A percentile compares a stretch with the other conserved stretches of the same genome.
These are phyloP conservation scores for Pholiota conissans DNA, from an alignment of 768 basidiomycete species.

Conservation along the genomic window DNA sequence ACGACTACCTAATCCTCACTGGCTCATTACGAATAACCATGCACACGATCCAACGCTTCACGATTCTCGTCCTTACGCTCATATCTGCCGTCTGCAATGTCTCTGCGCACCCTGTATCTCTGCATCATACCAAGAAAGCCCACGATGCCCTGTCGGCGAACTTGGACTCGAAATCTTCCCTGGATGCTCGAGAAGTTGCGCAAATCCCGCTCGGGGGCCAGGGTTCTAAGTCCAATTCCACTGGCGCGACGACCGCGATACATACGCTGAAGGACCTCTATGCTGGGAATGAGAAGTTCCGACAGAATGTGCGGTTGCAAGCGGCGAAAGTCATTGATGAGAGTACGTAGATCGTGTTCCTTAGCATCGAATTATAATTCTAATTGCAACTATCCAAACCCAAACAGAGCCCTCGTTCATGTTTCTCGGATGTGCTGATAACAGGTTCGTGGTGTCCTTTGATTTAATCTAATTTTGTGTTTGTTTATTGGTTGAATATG, in stretches of 20 bases:
- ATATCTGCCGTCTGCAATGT: slow-evolving; percentile 6
- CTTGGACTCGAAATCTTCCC: not conserved
- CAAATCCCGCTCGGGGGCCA: slow-evolving; percentile 6
- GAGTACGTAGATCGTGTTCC: slow-evolving; percentile 16
- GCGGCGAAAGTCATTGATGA: slow-evolving; percentile 16
- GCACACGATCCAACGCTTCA: slow-evolving; percentile 4
- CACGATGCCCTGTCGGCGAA: too few species aligned
- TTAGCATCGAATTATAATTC: not conserved
- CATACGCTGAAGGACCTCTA: slow-evolving; percentile 24
- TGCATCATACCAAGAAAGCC: too few species aligned
- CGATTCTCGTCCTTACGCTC: slow-evolving; percentile 18
- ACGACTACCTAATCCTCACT: slow-evolving; percentile 1
- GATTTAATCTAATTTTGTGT: not conserved
- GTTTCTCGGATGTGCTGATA: slow-evolving; percentile 38
- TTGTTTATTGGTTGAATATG: not conserved
- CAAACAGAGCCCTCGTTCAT: slow-evolving; percentile 33
- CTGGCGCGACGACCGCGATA: not conserved
- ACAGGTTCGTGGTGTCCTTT: slow-evolving; percentile 21
- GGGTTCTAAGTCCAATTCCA: not conserved
- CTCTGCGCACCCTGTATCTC: slow-evolving; percentile 19
- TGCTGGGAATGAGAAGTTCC: slow-evolving; percentile 26
- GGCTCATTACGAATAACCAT: not conserved
- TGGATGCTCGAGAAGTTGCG: slow-evolving; percentile 2
- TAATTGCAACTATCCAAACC: not conserved
- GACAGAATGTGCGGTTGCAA: slow-evolving; percentile 15